Base-by-base conservation (phyloP, 2,329 filamentous ascomycete species). In the Magnaporthales sp. region DNA sequence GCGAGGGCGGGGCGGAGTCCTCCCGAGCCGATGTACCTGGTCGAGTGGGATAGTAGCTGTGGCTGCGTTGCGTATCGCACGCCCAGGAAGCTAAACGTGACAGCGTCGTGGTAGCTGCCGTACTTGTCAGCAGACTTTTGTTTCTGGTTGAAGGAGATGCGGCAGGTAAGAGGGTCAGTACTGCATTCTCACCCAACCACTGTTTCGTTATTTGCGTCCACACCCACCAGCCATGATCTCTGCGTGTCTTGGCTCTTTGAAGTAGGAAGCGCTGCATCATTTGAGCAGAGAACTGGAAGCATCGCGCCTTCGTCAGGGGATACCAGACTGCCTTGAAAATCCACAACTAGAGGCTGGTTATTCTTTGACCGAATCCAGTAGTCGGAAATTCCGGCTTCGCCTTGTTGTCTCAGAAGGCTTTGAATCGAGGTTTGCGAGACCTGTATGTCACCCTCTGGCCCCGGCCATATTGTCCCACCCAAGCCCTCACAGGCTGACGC, bases 21-120 rank as follows among this genome's bases (percentile, higher is more conserved):
- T 0, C 74, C 76, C 4, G 72, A 71, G 0, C 75, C 77, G 27
- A 73, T 68, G 67, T 82, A 81, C 1, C 74, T 73, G 19, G 71
- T 72, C 0, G 81, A 77, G 68, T 84, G 79, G 0, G 76, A 76
- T 70, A 83, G 84, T n/a, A 81, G 75, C 65, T 76, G 70, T 0
- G 81, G 80, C 65, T 78, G 75, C 0, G 76, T 69, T 2, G 80
- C 81, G 68, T 83, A 83, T 65, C 79, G 77, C 38, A 84, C 73
- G 19, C 82, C 82, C 19, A 82, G 74, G 69, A 84, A 85, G 5
- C 82, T 80, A 70, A 84, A 85, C 13, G 77, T 78, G 26, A 78
- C 74, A 19, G 75, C 77, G 67, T 83, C 80, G 15, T 80, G 79
- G 67, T 77, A 81, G 1, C 79, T 46, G 38, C 7, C 38, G 7